These are phyloP conservation scores for Apostasia shenzhenica DNA, from an alignment of 106 monocot genomes.

Conservation along the genomic window DNA sequence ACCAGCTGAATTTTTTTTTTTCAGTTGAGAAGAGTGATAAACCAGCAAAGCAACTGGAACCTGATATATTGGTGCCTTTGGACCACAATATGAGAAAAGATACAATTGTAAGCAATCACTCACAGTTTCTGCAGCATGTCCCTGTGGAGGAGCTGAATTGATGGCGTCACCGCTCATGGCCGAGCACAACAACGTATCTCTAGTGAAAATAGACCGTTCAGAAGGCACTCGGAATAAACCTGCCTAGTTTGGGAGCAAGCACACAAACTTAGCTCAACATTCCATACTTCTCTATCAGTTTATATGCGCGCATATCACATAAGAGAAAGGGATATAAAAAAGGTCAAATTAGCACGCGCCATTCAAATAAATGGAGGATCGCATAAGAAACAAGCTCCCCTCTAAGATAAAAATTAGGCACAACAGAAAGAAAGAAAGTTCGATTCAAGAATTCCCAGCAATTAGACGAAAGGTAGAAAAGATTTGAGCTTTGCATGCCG, in stretches of 20 bases:
- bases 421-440: background rate
- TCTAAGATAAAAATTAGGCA: too few relatives aligned
- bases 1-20: background rate
- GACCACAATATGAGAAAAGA: background rate
- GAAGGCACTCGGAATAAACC: conserved; percentile 11
- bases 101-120: background rate
- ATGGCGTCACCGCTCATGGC: conserved; percentile 11
- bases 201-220: background rate
- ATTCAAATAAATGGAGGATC: background rate
- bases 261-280: background rate
- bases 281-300: background rate
- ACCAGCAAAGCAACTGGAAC: background rate
- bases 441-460: background rate
- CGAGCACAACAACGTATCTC: background rate
- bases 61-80: background rate
- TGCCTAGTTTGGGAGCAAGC: conserved; percentile 5
- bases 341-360: background rate
- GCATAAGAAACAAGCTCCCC: background rate
- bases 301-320: too few relatives aligned
- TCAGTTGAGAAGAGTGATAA: background rate
- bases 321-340: background rate
- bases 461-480: background rate
- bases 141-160: background rate
- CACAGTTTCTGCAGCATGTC: background rate
- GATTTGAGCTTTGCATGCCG: too few relatives aligned